phyloP scores from a whole-genome alignment of 352 stramenopile genomes.

The Pythium dissotocum region DNA sequence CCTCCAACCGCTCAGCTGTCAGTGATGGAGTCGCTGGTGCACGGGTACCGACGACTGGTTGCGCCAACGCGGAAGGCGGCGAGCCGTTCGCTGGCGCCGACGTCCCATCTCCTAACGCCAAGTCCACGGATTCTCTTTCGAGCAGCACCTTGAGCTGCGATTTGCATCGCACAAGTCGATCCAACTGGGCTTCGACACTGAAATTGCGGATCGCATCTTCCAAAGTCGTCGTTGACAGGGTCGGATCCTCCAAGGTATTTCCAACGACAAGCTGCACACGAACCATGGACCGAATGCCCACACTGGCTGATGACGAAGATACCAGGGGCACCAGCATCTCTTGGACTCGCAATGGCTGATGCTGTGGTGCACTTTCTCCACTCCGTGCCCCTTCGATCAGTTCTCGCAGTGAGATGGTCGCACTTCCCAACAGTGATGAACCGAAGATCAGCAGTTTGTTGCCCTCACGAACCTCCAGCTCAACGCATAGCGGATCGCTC shows the following conservation, averaged over 20 bases:
- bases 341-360: conserved; percentile 14
- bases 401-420: conserved; percentile 46
- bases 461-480: conserved; percentile 69
- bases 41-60: background rate
- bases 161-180: conserved; percentile 63
- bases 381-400: conserved; percentile 44
- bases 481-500: conserved; percentile 7
- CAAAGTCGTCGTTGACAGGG: background rate
- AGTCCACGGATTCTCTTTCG: conserved; percentile 72
- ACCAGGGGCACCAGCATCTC: conserved; percentile 21
- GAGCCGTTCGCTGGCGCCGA: conserved; percentile 8
- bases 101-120: conserved; percentile 26
- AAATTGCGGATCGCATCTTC: conserved; percentile 26
- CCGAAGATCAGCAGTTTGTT: conserved; percentile 68
- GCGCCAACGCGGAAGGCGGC: conserved; percentile 5
- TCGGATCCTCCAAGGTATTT: conserved; percentile 2
- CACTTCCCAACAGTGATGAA: conserved; percentile 59
- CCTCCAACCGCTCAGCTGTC: conserved; percentile 4
- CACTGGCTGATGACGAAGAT: background rate
- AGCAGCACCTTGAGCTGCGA: conserved; percentile 66
- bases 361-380: background rate
- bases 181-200: conserved; percentile 43
- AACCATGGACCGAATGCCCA: conserved; percentile 15
- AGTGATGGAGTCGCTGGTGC: background rate
- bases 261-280: conserved; percentile 20